phyloP scores from a whole-genome alignment of 129 eudicot genomes.

The Smallanthus sonchifolius region DNA sequence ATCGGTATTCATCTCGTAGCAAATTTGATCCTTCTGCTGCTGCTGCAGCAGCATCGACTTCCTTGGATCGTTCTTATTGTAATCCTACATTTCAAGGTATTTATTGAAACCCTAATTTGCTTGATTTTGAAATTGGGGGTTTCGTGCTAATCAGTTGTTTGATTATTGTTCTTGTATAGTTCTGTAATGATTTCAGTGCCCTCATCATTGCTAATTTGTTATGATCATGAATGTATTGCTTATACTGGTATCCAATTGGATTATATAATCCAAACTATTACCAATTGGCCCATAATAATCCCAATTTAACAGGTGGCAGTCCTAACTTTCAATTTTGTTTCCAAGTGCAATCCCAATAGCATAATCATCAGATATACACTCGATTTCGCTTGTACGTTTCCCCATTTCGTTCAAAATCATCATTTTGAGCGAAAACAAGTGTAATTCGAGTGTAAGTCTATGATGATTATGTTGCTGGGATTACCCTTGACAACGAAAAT shows the following conservation, averaged over 20 bases:
- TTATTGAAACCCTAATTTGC: background rate
- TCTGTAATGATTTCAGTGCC: background rate
- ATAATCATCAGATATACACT: no score
- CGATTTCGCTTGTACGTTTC: no score
- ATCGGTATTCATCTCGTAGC: slow-evolving; percentile 21
- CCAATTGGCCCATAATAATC: no score
- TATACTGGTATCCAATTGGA: background rate
- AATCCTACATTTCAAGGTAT: slow-evolving; percentile 75
- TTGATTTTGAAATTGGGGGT: slow-evolving; percentile 5
- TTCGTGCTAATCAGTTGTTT: background rate
- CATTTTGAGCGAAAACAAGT: no score
- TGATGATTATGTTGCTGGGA: no score
- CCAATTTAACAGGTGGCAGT: no score
- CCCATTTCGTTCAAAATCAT: no score
- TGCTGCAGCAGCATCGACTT: slow-evolving; percentile 24
- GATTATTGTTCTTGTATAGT: background rate
- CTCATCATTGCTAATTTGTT: background rate
- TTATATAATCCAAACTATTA: no score
- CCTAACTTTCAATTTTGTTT: no score
- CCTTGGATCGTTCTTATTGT: slow-evolving; percentile 41
- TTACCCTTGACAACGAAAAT: no score
- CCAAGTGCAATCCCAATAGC: no score
- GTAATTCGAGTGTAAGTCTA: no score
- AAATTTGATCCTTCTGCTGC: slow-evolving; percentile 36
- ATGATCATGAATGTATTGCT: slow-evolving; percentile 10